A percentile compares a stretch with the other conserved stretches of the same genome.
Evolutionary conservation across 2,329 filamentous ascomycete genomes (phyloP).

Genomic region (Aureobasidium leucospermi): DNA sequence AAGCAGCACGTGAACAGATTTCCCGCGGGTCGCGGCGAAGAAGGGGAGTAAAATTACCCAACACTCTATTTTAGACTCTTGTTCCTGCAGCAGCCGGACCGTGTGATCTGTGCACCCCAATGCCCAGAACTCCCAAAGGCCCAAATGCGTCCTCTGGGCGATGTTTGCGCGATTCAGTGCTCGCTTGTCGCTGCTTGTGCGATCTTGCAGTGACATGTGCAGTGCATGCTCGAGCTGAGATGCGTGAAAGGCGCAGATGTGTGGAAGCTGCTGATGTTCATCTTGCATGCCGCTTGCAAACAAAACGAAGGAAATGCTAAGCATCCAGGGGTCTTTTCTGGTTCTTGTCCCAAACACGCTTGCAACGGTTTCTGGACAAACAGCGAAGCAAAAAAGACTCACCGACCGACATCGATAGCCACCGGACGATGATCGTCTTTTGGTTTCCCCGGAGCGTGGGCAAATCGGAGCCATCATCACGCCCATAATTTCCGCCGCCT

Average conservation of each 20-base stretch:
- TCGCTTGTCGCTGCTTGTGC: neutral
- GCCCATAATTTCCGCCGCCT: neutral
- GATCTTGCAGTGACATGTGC: too few relatives aligned
- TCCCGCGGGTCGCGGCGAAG: neutral
- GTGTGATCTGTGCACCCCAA: neutral
- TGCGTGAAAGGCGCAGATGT: neutral
- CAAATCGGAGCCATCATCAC: neutral
- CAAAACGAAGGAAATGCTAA: neutral
- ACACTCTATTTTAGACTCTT: neutral
- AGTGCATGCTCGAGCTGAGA: neutral
- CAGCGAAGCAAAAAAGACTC: neutral
- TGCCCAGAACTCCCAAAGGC: neutral
- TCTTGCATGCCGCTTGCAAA: too few relatives aligned
- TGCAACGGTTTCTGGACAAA: neutral
- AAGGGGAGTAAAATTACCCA: neutral
- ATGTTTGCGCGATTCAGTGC: neutral
- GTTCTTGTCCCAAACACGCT: conserved; percentile 5
- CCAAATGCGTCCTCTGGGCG: neutral
- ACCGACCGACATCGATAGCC: neutral
- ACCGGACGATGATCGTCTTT: neutral
- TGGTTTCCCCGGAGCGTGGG: neutral
- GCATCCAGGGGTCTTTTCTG: neutral
- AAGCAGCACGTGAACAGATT: neutral
- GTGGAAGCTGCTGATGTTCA: neutral
- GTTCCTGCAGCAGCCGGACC: conserved; percentile 9